Percentiles rank a stretch among this genome's conserved stretches.
These are phyloP conservation scores for Myxozyma sirexii DNA, from an alignment of 805 yeast genomes.

Conservation along the genomic window DNA sequence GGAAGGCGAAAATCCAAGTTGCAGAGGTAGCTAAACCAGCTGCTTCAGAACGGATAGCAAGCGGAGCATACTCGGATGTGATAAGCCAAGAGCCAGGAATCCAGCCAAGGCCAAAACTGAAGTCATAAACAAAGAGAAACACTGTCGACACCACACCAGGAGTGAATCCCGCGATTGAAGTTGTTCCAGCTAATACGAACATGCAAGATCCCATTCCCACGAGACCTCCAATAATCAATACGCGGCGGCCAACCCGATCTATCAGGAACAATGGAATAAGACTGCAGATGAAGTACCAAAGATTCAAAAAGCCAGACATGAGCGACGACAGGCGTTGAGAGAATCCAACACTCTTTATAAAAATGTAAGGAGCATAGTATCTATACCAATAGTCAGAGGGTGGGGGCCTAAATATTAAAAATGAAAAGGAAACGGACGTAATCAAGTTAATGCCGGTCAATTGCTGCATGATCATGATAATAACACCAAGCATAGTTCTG, in stretches of 20 bases:
- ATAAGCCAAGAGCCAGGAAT: slow-evolving; percentile 27
- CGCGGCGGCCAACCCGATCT: slow-evolving; percentile 57
- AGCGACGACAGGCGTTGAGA: slow-evolving; percentile 47
- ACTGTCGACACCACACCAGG: slow-evolving; percentile 38
- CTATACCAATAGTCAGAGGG: too few relatives aligned
- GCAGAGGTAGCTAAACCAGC: too few relatives aligned
- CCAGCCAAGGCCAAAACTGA: slow-evolving; percentile 40
- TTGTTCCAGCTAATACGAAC: slow-evolving; percentile 44
- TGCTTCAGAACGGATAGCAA: neutral
- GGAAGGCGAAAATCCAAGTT: too few relatives aligned
- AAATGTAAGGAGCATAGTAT: slow-evolving; percentile 60
- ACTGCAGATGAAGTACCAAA: slow-evolving; percentile 46
- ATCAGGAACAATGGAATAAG: slow-evolving; percentile 58
- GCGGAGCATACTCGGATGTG: neutral
- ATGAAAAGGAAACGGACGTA: slow-evolving; percentile 40
- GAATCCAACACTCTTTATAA: slow-evolving; percentile 52
- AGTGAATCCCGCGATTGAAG: slow-evolving; percentile 42
- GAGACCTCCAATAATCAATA: slow-evolving; percentile 23
- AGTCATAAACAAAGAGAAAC: slow-evolving; percentile 33
- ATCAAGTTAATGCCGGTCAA: slow-evolving; percentile 60
- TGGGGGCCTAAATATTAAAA: neutral
- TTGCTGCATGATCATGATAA: slow-evolving; percentile 53
- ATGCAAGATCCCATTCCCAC: slow-evolving; percentile 36
- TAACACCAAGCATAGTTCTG: slow-evolving; percentile 49
- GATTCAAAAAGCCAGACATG: slow-evolving; percentile 51